Evolutionary conservation across 805 yeast species (phyloP).

Genomic region (Yamadazyma sp.): DNA sequence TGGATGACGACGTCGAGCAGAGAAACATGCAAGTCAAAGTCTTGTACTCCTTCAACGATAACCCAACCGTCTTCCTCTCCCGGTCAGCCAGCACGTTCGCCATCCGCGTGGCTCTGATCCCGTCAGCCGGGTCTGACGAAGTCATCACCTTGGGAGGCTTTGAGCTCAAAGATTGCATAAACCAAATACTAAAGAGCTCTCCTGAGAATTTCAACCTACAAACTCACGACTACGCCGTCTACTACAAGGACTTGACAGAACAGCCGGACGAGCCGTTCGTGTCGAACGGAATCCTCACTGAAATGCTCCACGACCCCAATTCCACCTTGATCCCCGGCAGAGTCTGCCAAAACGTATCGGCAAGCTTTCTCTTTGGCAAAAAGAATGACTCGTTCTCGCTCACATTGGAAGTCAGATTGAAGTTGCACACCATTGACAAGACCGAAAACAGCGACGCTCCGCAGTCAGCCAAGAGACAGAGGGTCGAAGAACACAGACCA

Average conservation of each 20-base stretch:
- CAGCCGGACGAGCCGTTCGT: constrained; percentile 51
- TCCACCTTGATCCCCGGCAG: constrained; percentile 46
- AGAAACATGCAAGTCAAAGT: constrained; percentile 47
- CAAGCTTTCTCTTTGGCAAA: constrained; percentile 41
- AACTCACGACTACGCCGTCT: constrained; percentile 44
- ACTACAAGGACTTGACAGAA: constrained; percentile 46
- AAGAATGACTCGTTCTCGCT: constrained; percentile 36
- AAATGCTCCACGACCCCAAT: constrained; percentile 26
- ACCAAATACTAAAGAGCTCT: constrained; percentile 37
- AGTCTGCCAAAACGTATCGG: constrained; percentile 57
- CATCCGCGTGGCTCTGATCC: constrained; percentile 40
- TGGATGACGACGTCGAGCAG: constrained; percentile 19
- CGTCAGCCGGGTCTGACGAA: constrained; percentile 27
- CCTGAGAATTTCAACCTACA: constrained; percentile 44
- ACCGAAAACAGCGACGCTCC: neutral
- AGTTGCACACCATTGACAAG: constrained; percentile 42
- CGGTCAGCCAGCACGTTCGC: constrained; percentile 34
- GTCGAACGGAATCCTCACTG: constrained; percentile 39
- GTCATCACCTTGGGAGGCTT: constrained; percentile 42
- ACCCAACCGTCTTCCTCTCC: constrained; percentile 42
- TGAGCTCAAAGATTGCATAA: constrained; percentile 38
- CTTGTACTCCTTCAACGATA: constrained; percentile 45
- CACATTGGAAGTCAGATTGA: constrained; percentile 57
- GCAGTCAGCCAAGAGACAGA: neutral
- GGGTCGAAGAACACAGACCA: neutral